Conservation (phyloP, 164 flowering plant species). For the Tetrastigma voinierianum region DNA sequence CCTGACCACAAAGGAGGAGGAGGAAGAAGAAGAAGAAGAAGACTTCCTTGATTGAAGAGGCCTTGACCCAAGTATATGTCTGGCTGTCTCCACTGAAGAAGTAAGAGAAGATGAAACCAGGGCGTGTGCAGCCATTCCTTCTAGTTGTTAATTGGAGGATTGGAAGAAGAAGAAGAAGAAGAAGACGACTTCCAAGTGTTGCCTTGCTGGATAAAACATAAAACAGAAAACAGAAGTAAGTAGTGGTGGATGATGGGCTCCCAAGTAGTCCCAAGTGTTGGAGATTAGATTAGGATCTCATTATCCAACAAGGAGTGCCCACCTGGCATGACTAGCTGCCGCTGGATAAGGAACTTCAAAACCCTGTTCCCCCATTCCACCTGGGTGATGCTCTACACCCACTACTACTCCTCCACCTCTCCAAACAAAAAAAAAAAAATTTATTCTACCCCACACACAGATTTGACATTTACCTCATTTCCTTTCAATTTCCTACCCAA, state of each 20-base stretch:
- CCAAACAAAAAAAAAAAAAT: too few relatives aligned
- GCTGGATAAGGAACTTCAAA: constrained; percentile 20
- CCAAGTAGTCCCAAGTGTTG: constrained; percentile 3
- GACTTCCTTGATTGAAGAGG: constrained; percentile 36
- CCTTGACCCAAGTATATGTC: constrained; percentile 55
- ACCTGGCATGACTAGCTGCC: constrained; percentile 27
- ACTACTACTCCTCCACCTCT: too few relatives aligned
- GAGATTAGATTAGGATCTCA: constrained; percentile 42
- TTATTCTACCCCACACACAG: too few relatives aligned
- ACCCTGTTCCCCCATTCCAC: too few relatives aligned
- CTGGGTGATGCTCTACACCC: too few relatives aligned
- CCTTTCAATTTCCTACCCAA: too few relatives aligned
- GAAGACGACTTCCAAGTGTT: too few relatives aligned
- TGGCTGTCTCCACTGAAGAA: constrained; percentile 65
- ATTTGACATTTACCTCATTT: too few relatives aligned
- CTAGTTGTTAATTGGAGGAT: not conserved
- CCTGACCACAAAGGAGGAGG: constrained; percentile 67
- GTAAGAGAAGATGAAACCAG: constrained; percentile 72
- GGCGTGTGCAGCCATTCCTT: constrained; percentile 73
- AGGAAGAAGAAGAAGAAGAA: too few relatives aligned
- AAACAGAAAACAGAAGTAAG: not conserved
- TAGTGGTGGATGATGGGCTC: constrained; percentile 19
- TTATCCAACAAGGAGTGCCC: constrained; percentile 33
- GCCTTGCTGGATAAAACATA: not conserved
- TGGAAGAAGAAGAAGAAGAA: not conserved